Percentiles rank a stretch among this genome's conserved stretches.
Evolutionary conservation across 306 rosid species (phyloP).

Genomic region (Elaeagnus macrophylla): DNA sequence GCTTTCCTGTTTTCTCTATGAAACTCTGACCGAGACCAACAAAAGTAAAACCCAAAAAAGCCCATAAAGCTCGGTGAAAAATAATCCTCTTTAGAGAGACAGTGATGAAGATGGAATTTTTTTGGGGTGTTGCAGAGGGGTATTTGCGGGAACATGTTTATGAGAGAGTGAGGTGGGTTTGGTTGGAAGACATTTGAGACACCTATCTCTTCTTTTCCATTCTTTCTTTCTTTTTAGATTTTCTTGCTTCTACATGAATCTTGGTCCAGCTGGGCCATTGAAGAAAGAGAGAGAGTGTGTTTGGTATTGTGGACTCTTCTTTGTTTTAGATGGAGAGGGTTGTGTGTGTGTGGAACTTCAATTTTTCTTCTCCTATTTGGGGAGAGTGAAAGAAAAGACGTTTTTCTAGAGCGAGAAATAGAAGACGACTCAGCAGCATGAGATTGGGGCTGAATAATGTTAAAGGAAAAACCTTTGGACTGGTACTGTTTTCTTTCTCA

Average conservation of each 20-base stretch:
- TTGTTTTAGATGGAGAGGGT: slow-evolving; percentile 30
- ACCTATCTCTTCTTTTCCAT: slow-evolving; percentile 42
- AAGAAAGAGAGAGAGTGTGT: slow-evolving; percentile 31
- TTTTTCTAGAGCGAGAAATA: slow-evolving; percentile 20
- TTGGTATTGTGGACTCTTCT: slow-evolving; percentile 42
- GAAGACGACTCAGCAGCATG: no score
- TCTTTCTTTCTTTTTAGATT: slow-evolving; percentile 21
- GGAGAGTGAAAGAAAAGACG: slow-evolving; percentile 31
- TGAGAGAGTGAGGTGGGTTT: slow-evolving; percentile 64
- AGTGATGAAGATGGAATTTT: slow-evolving; percentile 95
- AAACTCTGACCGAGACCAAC: slow-evolving; percentile 94
- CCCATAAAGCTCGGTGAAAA: slow-evolving; percentile 98
- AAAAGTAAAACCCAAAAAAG: slow-evolving; percentile 70
- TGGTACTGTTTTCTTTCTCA: no score
- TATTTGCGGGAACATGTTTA: slow-evolving; percentile 58
- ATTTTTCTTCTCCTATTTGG: slow-evolving; percentile 49
- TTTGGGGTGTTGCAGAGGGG: slow-evolving; percentile 99
- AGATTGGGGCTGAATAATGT: no score
- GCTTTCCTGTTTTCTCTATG: slow-evolving; percentile 89
- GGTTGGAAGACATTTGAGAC: slow-evolving; percentile 96
- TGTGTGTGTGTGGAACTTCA: slow-evolving; percentile 62
- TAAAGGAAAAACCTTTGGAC: no score
- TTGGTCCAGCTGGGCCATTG: slow-evolving; percentile 99
- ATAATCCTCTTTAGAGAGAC: slow-evolving; percentile 59
- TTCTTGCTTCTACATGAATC: slow-evolving; percentile 56